Conservation (phyloP, 768 basidiomycete genomes). For the Epithele typhae region DNA sequence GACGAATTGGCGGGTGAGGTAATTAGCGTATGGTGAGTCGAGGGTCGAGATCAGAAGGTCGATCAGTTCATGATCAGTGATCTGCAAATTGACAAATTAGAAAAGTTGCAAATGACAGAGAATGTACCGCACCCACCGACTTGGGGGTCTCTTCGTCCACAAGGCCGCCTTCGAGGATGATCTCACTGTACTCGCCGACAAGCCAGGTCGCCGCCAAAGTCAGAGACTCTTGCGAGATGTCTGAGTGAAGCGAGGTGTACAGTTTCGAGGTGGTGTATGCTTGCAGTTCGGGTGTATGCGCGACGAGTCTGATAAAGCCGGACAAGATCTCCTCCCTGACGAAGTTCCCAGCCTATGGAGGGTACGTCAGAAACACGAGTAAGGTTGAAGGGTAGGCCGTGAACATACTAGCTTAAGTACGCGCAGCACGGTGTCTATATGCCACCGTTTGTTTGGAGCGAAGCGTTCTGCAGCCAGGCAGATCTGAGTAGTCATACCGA, state of each 20-base stretch:
- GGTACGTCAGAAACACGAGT: background rate
- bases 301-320: conserved; percentile 91
- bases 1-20: conserved; percentile 88
- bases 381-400: conserved; percentile 25
- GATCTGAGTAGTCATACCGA: conserved; percentile 96
- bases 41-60: conserved; percentile 84
- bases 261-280: conserved; percentile 91
- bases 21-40: conserved; percentile 92
- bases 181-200: conserved; percentile 93
- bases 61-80: conserved; percentile 76
- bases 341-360: conserved; percentile 88
- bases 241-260: conserved; percentile 79
- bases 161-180: conserved; percentile 81
- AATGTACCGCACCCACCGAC: conserved; percentile 41
- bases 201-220: conserved; percentile 94
- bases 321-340: conserved; percentile 95
- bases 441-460: conserved; percentile 98
- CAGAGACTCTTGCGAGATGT: conserved; percentile 95
- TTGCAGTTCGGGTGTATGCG: conserved; percentile 95
- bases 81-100: conserved; percentile 33
- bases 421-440: conserved; percentile 94
- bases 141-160: conserved; percentile 71
- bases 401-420: conserved; percentile 92
- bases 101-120: background rate
- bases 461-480: conserved; percentile 93